A percentile compares a stretch with the other conserved stretches of the same genome.
These are phyloP conservation scores for Penicillium argentinense DNA, from an alignment of 495 filamentous ascomycete genomes.

Conservation along the genomic window DNA sequence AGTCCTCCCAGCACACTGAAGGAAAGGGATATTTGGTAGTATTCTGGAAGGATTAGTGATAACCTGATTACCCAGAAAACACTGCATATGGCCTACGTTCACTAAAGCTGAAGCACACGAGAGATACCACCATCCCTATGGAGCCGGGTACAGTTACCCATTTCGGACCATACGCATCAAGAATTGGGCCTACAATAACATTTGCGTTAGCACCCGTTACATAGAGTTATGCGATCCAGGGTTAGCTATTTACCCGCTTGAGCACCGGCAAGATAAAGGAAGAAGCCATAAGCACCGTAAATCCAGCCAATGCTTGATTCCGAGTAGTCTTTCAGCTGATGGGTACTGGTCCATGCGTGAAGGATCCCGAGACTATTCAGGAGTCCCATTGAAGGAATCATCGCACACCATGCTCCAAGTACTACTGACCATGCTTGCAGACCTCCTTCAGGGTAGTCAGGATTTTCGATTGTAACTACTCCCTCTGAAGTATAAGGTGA, in stretches of 20 bases:
- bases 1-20: constrained; percentile 39
- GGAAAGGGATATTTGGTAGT: constrained; percentile 44
- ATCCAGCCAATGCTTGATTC: constrained; percentile 70
- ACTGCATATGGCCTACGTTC: constrained; percentile 27
- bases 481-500: not conserved
- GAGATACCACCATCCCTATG: constrained; percentile 25
- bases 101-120: constrained; percentile 51
- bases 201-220: too few species aligned
- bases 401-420: constrained; percentile 59
- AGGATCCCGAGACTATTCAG: constrained; percentile 69
- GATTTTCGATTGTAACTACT: not conserved
- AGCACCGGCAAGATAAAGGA: constrained; percentile 52
- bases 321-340: constrained; percentile 54
- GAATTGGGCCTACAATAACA: constrained; percentile 34
- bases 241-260: constrained; percentile 39
- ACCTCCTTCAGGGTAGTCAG: constrained; percentile 64
- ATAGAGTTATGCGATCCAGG: too few species aligned
- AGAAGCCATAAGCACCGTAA: constrained; percentile 64
- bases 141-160: constrained; percentile 28
- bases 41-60: constrained; percentile 19
- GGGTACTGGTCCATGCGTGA: constrained; percentile 53
- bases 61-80: constrained; percentile 35
- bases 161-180: constrained; percentile 28
- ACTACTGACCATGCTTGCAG: constrained; percentile 65
- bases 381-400: constrained; percentile 64